Evolutionary conservation across 306 rosid genomes (phyloP).

Genomic region (Pyrus bretschneideri): DNA sequence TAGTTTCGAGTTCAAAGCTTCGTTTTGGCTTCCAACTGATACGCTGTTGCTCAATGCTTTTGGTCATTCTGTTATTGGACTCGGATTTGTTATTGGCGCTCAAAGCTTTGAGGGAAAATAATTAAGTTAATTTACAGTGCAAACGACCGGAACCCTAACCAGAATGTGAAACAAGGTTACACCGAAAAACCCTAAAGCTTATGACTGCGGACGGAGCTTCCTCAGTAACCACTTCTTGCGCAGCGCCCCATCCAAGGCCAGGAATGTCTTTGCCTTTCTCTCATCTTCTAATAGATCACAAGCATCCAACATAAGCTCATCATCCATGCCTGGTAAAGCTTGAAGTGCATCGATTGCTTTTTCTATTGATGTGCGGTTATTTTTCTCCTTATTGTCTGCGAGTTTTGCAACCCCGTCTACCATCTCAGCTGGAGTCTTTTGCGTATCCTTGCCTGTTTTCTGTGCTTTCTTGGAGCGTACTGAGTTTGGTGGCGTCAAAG

Average conservation of each 20-base stretch:
- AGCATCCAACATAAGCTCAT: conserved; percentile 65
- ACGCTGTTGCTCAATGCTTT: neutral
- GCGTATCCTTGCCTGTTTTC: conserved; percentile 30
- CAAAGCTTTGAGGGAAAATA: neutral
- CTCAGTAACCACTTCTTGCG: conserved; percentile 72
- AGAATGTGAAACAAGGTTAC: neutral
- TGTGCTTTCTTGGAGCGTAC: conserved; percentile 15
- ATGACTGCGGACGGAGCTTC: conserved; percentile 42
- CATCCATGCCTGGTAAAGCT: conserved; percentile 57
- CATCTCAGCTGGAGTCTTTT: conserved; percentile 50
- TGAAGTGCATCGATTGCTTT: conserved; percentile 60
- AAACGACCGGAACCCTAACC: neutral
- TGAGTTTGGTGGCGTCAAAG: neutral
- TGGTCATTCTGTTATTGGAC: neutral
- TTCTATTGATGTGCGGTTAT: conserved; percentile 26
- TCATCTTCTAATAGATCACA: conserved; percentile 72
- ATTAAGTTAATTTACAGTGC: neutral
- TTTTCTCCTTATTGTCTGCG: conserved; percentile 29
- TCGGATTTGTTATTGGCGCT: neutral
- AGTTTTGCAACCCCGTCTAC: conserved; percentile 47
- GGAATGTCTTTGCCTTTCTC: conserved; percentile 53
- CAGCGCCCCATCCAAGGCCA: conserved; percentile 47
- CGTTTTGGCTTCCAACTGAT: neutral
- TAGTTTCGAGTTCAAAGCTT: neutral
- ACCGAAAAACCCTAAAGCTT: neutral